Evolutionary conservation across 345 rosid genomes (phyloP).

Genomic region (Erucastrum elatum): DNA sequence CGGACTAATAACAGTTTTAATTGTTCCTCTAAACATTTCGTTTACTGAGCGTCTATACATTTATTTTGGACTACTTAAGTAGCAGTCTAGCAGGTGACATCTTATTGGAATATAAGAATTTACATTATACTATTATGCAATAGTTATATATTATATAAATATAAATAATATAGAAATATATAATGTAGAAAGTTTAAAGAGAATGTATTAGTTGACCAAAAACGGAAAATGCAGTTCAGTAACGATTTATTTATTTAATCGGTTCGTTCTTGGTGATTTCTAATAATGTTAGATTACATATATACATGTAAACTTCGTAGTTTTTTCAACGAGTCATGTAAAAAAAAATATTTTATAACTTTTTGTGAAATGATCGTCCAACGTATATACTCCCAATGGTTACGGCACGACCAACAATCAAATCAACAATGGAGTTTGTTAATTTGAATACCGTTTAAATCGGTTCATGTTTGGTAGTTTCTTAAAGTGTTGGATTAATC

Average conservation of each 20-base stretch:
- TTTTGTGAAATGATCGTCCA: neutral
- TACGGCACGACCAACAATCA: neutral
- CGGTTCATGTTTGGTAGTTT: neutral
- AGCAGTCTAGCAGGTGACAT: neutral
- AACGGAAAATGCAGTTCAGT: neutral
- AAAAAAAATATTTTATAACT: neutral
- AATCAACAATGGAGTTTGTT: neutral
- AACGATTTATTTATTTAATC: too few relatives aligned
- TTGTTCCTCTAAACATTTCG: neutral
- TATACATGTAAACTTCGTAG: constrained; percentile 8
- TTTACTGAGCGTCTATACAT: neutral
- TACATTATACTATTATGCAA: neutral
- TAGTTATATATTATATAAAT: too few relatives aligned
- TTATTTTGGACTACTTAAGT: neutral
- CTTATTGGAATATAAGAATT: too few relatives aligned
- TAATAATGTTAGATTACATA: neutral
- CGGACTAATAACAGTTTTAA: neutral
- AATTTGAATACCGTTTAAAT: neutral
- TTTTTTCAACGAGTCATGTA: neutral
- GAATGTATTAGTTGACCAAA: neutral
- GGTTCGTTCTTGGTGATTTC: too few relatives aligned
- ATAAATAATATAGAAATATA: too few relatives aligned
- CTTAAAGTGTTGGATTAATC: neutral
- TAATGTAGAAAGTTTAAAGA: too few relatives aligned
- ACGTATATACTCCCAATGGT: neutral